Base-by-base conservation (phyloP, 768 basidiomycete genomes). In the Lentinula guzmanii region DNA sequence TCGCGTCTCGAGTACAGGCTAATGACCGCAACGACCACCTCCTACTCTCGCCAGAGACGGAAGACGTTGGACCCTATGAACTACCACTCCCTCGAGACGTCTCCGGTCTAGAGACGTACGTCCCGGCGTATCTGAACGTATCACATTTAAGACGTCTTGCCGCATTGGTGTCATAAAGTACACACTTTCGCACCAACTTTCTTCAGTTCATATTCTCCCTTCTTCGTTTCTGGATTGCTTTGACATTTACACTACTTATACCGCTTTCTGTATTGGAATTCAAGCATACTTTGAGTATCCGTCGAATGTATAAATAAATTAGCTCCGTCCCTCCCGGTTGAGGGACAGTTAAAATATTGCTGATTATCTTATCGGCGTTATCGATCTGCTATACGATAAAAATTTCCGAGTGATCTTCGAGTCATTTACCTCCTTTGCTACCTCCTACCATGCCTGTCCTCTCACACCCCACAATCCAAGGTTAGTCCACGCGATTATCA, bases 11-110 rank as follows among this genome's bases (percentile, higher is more conserved):
- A 53, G 95, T 99, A 58, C 89, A 93, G 70, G 91, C 95, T 52
- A 93, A 96, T 72, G 97, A 98, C 76, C 89, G 94, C 68, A 95
- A 93, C 71, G 97, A 99, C 72, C 96, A 98, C 71, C 82, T 99
- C 18, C 85, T 99, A 62, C 87, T 99, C 56, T 87, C 93, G 34
- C 95, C 96, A 33, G 97, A 98, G 74, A 93, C 91, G 46, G 97
- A 98, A 70, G 97, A 98, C 76, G 96, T 97, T 21, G 93, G 94
- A 31, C 90, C 93, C 55, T 98, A 93, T 71, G 95, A 98, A 71
- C 79, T 95, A 51, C 95, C 97, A 1, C 81, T 95, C 59, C 92
- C 95, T 21, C 86, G 97, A 61, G 95, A 98, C 69, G 95, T 98
- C 46, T 91, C 91, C 1, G 96, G 94, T 21, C 77, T 99, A 67